Base-by-base conservation (phyloP, 345 rosid genomes). In the Isatis tinctoria region DNA sequence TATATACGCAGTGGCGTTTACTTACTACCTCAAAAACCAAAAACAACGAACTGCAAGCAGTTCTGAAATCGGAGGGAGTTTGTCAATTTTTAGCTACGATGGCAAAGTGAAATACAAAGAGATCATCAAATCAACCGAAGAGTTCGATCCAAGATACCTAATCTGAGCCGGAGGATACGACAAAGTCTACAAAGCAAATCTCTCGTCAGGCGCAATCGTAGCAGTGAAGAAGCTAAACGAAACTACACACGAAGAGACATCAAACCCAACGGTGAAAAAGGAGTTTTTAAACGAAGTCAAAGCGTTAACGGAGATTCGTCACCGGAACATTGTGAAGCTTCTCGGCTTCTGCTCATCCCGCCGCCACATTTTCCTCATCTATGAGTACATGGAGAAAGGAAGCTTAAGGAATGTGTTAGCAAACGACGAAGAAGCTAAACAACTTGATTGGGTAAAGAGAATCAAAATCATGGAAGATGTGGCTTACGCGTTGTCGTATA, bases 321-420 rank as follows among this genome's bases (percentile, higher is more conserved):
- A 83, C 33, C 54, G 81, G 12, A 81, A 83, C 36, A 66, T 83
- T 2, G 80, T 80, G 28, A 80, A 83, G 39, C 62, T 83, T 33
- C 59, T 74, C 11, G 82, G 86, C 16, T 72, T 71, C 67, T 70
- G 76, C 53, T 78, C 69, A 10, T 45, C 12, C 53, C 44, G 43
- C 16, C 68, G 65, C 10, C 35, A 58, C 52, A 60, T 41, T 17
- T 83, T 72, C 45, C 51, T 83, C 0, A 6, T 68, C 10, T 74
- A 66, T 2, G 80, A 83, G 60, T 80, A 61, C 47, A 22, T 74
- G 41, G 78, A 71, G 32, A 77, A 66, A 1, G 86, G 83, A 14
- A 80, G 78, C 36, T 33, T 83, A 20, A 63, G 33, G 1, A 77
- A 64, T 33, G 12, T 68, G 8, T 10, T 80, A 48, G 45, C 28